Evolutionary conservation across 2,329 filamentous ascomycete species (phyloP), one percentile per base, ranked within the genome.

Genomic region (Pseudocercospora crystallina): DNA sequence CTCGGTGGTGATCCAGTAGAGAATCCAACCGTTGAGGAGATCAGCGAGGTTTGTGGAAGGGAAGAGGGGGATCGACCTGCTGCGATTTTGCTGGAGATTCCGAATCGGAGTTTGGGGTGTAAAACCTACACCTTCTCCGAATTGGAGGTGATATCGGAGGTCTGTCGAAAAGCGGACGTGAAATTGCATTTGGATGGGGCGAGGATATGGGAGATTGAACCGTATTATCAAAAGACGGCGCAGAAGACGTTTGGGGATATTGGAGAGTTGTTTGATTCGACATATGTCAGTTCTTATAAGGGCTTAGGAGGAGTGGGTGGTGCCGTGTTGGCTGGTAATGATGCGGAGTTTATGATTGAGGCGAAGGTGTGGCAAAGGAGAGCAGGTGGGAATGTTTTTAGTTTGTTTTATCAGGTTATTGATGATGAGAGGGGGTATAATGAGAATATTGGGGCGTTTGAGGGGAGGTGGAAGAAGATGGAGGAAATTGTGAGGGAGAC

Each of bases 191-290:
- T 49, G 42, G 60, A 62, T 50, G 60, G 60, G 26, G 60, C 60
- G 5, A 49, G 60, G 17, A 29, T 62, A 5, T 61, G 60, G 60
- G 60, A 62, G 39, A 60, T 60, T n/a, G 60, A 61, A 43, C 60
- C 60, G 5, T 61, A 54, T 33, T 62, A 62, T 26, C 26, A 17
- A 17, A 13, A n/a, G 5, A 38, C 13, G 5, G 31, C 12, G 8
- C 7, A 4, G 9, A 43, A 43, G 13, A 17, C 58, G 1, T 56
- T 60, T 40, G 31, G 36, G 8, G 58, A 61, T 13, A 39, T 61
- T n/a, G 47, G 34, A n/a, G 5, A 14, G 3, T 45, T 60, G 2
- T 61, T 61, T 41, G 58, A 60, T 26, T 48, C 58, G 1, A 46
- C 54, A 2, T 61, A 61, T 34, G 47, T 61, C 32, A 46, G 36